Base-by-base conservation (phyloP, 345 rosid genomes). In the Geranium brycei region DNA sequence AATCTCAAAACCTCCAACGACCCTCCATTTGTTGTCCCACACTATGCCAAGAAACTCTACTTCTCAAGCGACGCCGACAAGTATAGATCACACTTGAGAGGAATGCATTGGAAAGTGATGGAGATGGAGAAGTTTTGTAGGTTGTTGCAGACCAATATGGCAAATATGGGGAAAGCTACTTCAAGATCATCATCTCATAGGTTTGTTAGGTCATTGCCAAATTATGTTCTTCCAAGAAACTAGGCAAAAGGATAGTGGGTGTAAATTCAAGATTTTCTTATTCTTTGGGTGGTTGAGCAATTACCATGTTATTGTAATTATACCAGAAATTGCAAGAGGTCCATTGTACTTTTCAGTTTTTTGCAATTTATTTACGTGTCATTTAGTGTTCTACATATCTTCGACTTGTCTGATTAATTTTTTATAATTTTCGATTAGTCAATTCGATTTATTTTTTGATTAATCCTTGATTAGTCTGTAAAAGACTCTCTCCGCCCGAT, bases 121-220 rank as follows among this genome's bases (percentile, higher is more conserved):
- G 74, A 73, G 32, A 17, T 71, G 56, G 81, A 78, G 63, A 77
- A 73, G 18, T 13, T 62, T 2, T 69, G 73, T 56, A 31, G 61
- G 58, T 67, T 28, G 30, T 57, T 68, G 76, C 76, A 74, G 64
- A 63, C 71, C n/a, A 69, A 66, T 28, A 67, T 62, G 58, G 72
- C 73, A 47, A 56, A 67, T 51, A 64, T 61, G 11, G 62, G 71
- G 0, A 72, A 70, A 65, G 41, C 71, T 0, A 62, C 55, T 2
- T 16, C 53, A 62, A 71, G 72, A 56, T 31, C 62, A 10, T 71
- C 71, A 19, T 68, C 68, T 58, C 38, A 57, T 12, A 69, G 65
- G 10, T 72, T 68, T 61, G 67, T 65, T 60, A 69, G 72, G 61
- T 38, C 60, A 47, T 72, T 75, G 62, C 83, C 82, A 11, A 76